phyloP scores from a whole-genome alignment of 1,139 yeast species.

The Debaryomyces nepalensis region DNA sequence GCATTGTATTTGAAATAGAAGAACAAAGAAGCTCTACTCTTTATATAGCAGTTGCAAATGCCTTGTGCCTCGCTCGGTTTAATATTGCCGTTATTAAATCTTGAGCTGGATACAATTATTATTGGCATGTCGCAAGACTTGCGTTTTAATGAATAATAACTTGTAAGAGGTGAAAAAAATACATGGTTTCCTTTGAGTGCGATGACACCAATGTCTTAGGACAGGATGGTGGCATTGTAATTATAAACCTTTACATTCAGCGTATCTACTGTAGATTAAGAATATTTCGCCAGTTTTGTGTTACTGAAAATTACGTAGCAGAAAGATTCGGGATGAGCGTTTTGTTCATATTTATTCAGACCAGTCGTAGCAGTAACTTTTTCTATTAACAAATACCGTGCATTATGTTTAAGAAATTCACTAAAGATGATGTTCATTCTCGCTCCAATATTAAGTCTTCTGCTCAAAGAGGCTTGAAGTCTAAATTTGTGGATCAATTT shows the following conservation, averaged over 20 bases:
- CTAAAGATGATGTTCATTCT: conserved; percentile 86
- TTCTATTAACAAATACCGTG: conserved; percentile 1
- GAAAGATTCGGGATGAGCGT: conserved; percentile 9
- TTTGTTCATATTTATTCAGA: not conserved
- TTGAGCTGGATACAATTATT: conserved; percentile 59
- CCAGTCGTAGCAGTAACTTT: not conserved
- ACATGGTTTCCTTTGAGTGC: conserved; percentile 74
- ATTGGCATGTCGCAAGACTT: conserved; percentile 33
- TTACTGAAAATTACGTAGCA: not conserved
- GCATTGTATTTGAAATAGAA: conserved; percentile 26
- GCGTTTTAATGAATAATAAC: conserved; percentile 8
- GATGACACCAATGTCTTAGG: conserved; percentile 58
- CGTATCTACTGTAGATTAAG: not conserved
- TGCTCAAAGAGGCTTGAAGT: conserved; percentile 80
- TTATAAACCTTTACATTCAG: conserved; percentile 65
- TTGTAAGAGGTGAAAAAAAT: conserved; percentile 63
- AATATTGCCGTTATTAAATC: conserved; percentile 36
- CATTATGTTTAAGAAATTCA: conserved; percentile 67
- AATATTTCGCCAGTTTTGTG: conserved; percentile 3
- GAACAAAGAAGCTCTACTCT: conserved; percentile 5
- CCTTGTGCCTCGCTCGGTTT: conserved; percentile 78
- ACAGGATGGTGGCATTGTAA: conserved; percentile 71
- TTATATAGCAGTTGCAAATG: conserved; percentile 22
- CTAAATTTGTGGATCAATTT: conserved; percentile 72
- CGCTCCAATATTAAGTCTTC: conserved; percentile 92